Conservation (phyloP, 2,329 filamentous ascomycete genomes). For the Onygenales sp. region DNA sequence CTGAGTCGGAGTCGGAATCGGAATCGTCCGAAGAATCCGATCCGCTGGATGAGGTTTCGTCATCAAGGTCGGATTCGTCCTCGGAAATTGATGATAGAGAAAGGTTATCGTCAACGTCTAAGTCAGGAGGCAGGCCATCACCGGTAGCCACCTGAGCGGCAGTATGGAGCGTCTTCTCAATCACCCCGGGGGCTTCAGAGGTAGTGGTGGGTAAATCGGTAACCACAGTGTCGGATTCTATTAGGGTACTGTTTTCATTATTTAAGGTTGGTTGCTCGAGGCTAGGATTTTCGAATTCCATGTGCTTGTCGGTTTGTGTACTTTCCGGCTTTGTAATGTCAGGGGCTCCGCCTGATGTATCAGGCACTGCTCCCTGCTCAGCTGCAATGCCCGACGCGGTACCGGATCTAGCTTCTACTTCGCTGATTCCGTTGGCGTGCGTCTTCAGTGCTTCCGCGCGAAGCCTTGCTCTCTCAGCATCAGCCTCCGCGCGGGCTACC, state of each 20-base stretch:
- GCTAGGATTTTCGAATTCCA: not conserved
- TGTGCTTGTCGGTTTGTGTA: not conserved
- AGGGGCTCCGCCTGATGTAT: not conserved
- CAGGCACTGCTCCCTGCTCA: not conserved
- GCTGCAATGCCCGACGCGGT: not conserved
- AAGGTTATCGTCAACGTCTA: not conserved
- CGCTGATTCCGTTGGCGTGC: not conserved
- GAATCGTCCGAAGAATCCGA: conserved; percentile 18
- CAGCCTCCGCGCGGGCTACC: conserved; percentile 35
- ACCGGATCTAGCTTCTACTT: not conserved
- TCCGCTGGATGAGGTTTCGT: conserved; percentile 32
- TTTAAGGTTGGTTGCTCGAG: not conserved
- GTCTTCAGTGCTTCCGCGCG: conserved; percentile 18
- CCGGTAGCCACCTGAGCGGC: not conserved
- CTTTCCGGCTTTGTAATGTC: not conserved
- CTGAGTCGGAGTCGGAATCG: conserved; percentile 15
- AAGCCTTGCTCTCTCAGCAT: conserved; percentile 29
- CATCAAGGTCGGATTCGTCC: conserved; percentile 11
- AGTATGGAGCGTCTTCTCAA: not conserved
- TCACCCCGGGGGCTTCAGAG: not conserved
- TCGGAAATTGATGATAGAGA: not conserved
- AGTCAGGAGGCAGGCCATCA: not conserved
- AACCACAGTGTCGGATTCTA: not conserved
- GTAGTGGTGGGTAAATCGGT: not conserved
- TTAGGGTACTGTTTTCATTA: not conserved